Evolutionary conservation across 164 flowering plant genomes (phyloP).

Genomic region (Macadamia tetraphylla): DNA sequence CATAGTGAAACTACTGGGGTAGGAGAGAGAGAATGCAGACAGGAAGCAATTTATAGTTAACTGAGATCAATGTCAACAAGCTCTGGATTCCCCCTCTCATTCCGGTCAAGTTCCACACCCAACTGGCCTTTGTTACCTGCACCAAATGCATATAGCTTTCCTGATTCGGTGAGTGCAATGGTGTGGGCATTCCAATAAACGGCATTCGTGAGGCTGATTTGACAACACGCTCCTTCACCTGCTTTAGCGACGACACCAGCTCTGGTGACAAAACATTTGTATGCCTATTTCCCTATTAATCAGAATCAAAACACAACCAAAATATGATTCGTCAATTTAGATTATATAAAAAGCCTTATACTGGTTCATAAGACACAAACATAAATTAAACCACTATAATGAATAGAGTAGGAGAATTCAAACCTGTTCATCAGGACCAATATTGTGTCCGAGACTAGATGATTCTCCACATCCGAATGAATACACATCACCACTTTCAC

Average conservation of each 20-base stretch:
- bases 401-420: background rate
- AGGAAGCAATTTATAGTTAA: slow-evolving; percentile 9
- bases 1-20: too few relatives aligned
- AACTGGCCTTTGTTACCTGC: slow-evolving; percentile 95
- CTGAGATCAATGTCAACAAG: slow-evolving; percentile 73
- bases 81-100: slow-evolving; percentile 73
- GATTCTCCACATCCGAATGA: slow-evolving; percentile 99
- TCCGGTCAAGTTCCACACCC: slow-evolving; percentile 65
- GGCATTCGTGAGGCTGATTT: slow-evolving; percentile 90
- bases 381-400: background rate
- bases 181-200: slow-evolving; percentile 95
- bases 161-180: slow-evolving; percentile 82
- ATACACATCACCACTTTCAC: slow-evolving; percentile 87
- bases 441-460: slow-evolving; percentile 85
- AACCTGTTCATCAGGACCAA: slow-evolving; percentile 62
- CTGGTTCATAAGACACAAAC: background rate
- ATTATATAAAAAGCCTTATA: background rate
- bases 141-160: slow-evolving; percentile 89
- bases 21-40: background rate
- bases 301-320: too few relatives aligned
- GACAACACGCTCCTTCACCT: slow-evolving; percentile 75
- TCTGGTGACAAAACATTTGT: slow-evolving; percentile 69
- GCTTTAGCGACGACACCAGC: slow-evolving; percentile 78
- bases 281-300: slow-evolving; percentile 57
- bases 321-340: too few relatives aligned